phyloP scores from a whole-genome alignment of 805 yeast genomes.

The Yarrowia sp. region DNA sequence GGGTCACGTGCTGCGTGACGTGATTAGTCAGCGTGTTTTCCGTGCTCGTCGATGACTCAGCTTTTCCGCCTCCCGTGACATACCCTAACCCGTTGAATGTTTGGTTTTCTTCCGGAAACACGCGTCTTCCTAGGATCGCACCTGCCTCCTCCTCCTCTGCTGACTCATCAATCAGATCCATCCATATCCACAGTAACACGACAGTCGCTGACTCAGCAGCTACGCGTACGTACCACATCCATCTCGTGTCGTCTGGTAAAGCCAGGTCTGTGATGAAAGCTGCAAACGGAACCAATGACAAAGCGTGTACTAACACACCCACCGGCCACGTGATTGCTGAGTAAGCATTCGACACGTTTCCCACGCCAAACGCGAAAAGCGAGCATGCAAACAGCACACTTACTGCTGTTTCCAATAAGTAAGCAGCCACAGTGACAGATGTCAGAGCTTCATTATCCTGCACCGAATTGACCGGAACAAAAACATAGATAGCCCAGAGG shows the following conservation, averaged over 20 bases:
- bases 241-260: constrained; percentile 2
- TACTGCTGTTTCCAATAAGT: neutral
- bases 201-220: constrained; percentile 13
- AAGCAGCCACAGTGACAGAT: constrained; percentile 7
- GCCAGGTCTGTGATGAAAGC: constrained; percentile 18
- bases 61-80: neutral
- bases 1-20: neutral
- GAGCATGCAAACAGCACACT: constrained; percentile 8
- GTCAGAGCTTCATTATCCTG: neutral
- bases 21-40: neutral
- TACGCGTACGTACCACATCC: constrained; percentile 25
- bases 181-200: constrained; percentile 9
- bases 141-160: constrained; percentile 4
- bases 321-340: neutral
- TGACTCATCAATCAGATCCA: constrained; percentile 8
- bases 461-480: neutral
- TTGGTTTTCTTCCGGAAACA: constrained; percentile 12
- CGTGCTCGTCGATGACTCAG: neutral
- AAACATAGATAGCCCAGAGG: constrained; percentile 13
- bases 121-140: constrained; percentile 10
- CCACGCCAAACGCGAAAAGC: constrained; percentile 17
- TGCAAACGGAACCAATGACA: constrained; percentile 12
- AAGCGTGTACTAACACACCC: neutral
- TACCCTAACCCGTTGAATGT: neutral
- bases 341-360: constrained; percentile 7